Evolutionary conservation across 805 yeast species (phyloP), one percentile per base, ranked within the genome.

Genomic region (Candida cerambycidarum): DNA sequence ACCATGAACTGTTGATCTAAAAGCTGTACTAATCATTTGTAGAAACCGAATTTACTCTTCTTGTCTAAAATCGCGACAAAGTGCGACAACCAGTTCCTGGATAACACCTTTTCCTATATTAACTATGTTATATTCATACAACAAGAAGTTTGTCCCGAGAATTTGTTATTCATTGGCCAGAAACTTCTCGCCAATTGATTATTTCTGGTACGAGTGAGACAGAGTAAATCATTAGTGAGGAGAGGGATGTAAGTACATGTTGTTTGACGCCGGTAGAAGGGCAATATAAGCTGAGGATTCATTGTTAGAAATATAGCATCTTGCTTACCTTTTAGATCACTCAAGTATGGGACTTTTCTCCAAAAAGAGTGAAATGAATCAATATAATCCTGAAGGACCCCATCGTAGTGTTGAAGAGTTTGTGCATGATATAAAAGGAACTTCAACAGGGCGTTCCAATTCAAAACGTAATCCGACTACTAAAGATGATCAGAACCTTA

Each of bases 211-310:
- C 15, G 13, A 4, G 9, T 29, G 32, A 29, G 17, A 29, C 32
- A n/a, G 13, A 16, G 16, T 29, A n/a, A 29, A 13, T 29, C 32
- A 29, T n/a, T 29, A 29, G 17, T 29, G 32, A 29, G 12, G 6
- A 29, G 15, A 29, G 10, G 17, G 32, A n/a, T 29, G 32, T 13
- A 29, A 29, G 32, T 29, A 29, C 17, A n/a, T 29, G 32, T 29
- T 13, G 32, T 29, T 29, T 29, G 32, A 29, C 12, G 32, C 32
- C 13, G 32, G 17, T 29, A 29, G 10, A 29, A 29, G 32, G 32
- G 32, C 32, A 29, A 25, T 13, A n/a, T 29, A 29, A 16, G 9
- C 32, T 13, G 32, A 29, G 32, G 7, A 29, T 29, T 13, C 32
- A 15, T 29, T 29, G 32, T 29, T 29, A n/a, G 17, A 29, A 29